phyloP scores from a whole-genome alignment of 1,284 basidiomycete genomes.

The Tilletia indica region DNA sequence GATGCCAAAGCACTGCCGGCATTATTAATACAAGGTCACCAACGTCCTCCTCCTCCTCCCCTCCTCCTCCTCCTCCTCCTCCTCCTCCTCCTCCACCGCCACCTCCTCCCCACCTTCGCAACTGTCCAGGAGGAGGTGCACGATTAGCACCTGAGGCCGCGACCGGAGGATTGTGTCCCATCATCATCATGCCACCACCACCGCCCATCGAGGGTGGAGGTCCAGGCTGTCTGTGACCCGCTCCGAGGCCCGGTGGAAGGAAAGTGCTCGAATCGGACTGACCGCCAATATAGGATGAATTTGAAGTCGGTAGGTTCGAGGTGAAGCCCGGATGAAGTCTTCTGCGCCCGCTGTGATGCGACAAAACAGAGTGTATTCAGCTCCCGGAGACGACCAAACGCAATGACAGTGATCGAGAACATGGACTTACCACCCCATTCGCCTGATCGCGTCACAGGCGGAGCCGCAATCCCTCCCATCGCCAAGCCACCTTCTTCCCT shows the following conservation, averaged over 20 bases:
- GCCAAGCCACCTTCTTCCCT: constrained; percentile 14
- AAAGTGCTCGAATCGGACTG: constrained; percentile 4
- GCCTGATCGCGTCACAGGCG: background rate
- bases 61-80: background rate
- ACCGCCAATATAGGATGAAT: background rate
- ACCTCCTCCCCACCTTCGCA: constrained; percentile 5
- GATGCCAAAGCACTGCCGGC: background rate
- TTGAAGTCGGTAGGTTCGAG: background rate
- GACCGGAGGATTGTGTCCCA: background rate
- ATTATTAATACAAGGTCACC: background rate
- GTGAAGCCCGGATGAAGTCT: constrained; percentile 15
- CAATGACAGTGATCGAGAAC: background rate
- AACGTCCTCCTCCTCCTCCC: background rate
- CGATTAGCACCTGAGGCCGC: constrained; percentile 12
- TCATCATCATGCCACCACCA: background rate
- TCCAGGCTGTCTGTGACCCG: background rate
- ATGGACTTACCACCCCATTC: constrained; percentile 10
- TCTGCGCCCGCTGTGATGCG: background rate
- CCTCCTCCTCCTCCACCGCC: background rate
- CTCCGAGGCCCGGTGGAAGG: constrained; percentile 7
- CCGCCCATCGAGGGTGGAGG: constrained; percentile 4
- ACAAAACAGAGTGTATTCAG: background rate
- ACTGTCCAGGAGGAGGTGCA: background rate
- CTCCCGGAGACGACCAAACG: background rate
- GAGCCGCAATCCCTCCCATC: constrained; percentile 7